A percentile compares a stretch with the other conserved stretches of the same genome.
These are phyloP conservation scores for Parachaetomium inaequale DNA, from an alignment of 495 filamentous ascomycete genomes.

Conservation along the genomic window DNA sequence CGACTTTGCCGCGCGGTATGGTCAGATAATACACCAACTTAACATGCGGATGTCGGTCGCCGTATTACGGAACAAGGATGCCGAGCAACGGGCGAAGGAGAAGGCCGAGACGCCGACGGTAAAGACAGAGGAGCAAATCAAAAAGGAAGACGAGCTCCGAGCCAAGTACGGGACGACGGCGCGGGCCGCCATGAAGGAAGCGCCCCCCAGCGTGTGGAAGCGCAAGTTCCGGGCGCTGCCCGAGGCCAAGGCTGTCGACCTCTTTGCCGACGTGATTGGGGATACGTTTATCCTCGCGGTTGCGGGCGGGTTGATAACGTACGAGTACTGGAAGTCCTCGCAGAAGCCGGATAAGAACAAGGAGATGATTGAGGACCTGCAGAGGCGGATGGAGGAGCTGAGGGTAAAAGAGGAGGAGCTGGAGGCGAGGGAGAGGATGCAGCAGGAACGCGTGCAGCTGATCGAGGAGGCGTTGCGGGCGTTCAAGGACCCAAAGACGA, in stretches of 20 bases:
- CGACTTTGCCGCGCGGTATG: slow-evolving; percentile 61
- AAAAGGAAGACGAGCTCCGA: slow-evolving; percentile 55
- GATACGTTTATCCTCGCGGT: slow-evolving; percentile 86
- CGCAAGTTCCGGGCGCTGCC: slow-evolving; percentile 66
- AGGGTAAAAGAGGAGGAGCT: slow-evolving; percentile 60
- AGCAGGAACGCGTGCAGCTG: slow-evolving; percentile 55
- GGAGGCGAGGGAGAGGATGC: slow-evolving; percentile 58
- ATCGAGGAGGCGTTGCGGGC: slow-evolving; percentile 66
- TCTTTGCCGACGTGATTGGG: slow-evolving; percentile 90
- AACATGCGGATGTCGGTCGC: slow-evolving; percentile 92
- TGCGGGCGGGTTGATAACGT: slow-evolving; percentile 72
- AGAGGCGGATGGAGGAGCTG: slow-evolving; percentile 57
- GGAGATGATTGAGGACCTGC: slow-evolving; percentile 68
- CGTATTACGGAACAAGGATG: slow-evolving; percentile 72
- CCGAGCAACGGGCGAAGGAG: slow-evolving; percentile 54
- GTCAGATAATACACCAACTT: slow-evolving; percentile 79
- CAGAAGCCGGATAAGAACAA: slow-evolving; percentile 67
- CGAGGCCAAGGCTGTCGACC: slow-evolving; percentile 91
- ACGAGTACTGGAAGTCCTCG: slow-evolving; percentile 71
- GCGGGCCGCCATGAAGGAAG: slow-evolving; percentile 32
- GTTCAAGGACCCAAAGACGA: slow-evolving; percentile 52
- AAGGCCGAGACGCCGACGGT: slow-evolving; percentile 73
- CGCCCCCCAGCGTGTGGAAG: slow-evolving; percentile 46
- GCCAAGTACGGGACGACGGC: slow-evolving; percentile 42
- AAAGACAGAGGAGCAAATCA: slow-evolving; percentile 70